These are phyloP conservation scores for Capillidium heterosporum DNA, from an alignment of 371 early-diverging fungal species.

Conservation along the genomic window DNA sequence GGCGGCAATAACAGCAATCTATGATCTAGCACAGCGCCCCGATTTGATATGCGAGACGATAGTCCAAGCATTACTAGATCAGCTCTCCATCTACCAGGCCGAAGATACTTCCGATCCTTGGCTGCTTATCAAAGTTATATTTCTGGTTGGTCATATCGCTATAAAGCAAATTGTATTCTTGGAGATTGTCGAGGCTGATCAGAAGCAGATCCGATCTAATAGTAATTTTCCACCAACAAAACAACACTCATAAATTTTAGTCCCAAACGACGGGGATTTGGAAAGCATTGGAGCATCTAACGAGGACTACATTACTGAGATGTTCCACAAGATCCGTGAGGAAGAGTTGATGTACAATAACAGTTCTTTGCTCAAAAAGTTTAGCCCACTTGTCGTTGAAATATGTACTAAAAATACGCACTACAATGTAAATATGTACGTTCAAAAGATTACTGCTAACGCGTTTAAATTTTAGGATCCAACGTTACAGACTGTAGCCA, in stretches of 20 bases:
- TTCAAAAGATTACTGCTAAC: neutral
- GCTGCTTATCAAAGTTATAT: slow-evolving; percentile 66
- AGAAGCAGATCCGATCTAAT: slow-evolving; percentile 35
- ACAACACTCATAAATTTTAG: slow-evolving; percentile 5
- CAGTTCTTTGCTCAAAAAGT: slow-evolving; percentile 52
- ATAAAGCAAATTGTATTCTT: slow-evolving; percentile 87
- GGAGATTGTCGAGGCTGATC: slow-evolving; percentile 73
- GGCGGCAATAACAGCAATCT: slow-evolving; percentile 81
- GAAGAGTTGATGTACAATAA: slow-evolving; percentile 69
- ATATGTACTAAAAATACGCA: slow-evolving; percentile 65
- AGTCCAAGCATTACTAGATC: slow-evolving; percentile 19
- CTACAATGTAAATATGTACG: slow-evolving; percentile 38
- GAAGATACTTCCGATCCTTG: slow-evolving; percentile 23
- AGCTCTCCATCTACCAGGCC: slow-evolving; percentile 5
- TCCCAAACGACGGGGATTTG: slow-evolving; percentile 44
- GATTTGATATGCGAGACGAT: slow-evolving; percentile 56
- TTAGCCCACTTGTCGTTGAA: slow-evolving; percentile 60
- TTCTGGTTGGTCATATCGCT: slow-evolving; percentile 86
- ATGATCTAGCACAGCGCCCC: slow-evolving; percentile 71
- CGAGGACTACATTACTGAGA: slow-evolving; percentile 90
- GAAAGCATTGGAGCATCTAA: slow-evolving; percentile 80
- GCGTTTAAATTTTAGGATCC: slow-evolving; percentile 29
- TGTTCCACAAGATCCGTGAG: slow-evolving; percentile 67
- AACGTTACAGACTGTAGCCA: slow-evolving; percentile 62
- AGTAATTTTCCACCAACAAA: neutral